Conservation (phyloP, 2,329 filamentous ascomycete genomes). For the Calonectria pteridis region DNA sequence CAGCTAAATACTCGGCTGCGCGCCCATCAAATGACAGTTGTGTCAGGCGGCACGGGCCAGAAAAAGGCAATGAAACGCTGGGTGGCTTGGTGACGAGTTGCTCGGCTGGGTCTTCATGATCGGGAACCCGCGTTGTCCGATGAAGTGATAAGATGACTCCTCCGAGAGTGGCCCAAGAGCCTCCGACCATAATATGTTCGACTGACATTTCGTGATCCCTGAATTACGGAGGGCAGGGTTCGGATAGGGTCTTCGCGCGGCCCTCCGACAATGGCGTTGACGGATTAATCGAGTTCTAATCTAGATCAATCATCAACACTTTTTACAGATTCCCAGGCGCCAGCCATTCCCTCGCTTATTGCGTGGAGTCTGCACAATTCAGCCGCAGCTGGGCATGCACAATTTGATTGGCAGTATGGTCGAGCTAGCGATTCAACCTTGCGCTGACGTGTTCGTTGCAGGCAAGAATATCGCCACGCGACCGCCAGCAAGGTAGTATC, state of each 20-base stretch:
- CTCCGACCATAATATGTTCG: background rate
- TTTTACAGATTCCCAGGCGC: background rate
- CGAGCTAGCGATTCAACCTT: too few relatives aligned
- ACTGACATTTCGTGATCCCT: background rate
- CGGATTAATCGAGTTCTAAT: background rate
- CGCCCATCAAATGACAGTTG: too few relatives aligned
- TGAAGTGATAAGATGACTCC: background rate
- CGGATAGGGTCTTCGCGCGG: background rate
- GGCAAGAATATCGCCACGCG: too few relatives aligned
- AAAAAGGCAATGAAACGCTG: background rate
- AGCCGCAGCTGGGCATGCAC: too few relatives aligned
- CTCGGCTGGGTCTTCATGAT: background rate
- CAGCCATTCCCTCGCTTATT: background rate
- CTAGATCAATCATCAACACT: background rate
- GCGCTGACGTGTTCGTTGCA: too few relatives aligned
- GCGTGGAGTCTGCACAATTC: background rate
- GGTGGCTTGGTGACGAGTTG: background rate
- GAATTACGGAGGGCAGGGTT: background rate
- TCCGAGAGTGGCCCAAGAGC: background rate
- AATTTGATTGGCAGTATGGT: too few relatives aligned
- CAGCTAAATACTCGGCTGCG: too few relatives aligned
- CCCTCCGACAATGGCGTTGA: background rate
- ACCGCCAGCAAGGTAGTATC: too few relatives aligned
- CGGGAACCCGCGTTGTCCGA: background rate
- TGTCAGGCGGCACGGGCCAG: too few relatives aligned